Base-by-base conservation (phyloP, 2,329 filamentous ascomycete genomes). In the Calonectria hongkongensis region DNA sequence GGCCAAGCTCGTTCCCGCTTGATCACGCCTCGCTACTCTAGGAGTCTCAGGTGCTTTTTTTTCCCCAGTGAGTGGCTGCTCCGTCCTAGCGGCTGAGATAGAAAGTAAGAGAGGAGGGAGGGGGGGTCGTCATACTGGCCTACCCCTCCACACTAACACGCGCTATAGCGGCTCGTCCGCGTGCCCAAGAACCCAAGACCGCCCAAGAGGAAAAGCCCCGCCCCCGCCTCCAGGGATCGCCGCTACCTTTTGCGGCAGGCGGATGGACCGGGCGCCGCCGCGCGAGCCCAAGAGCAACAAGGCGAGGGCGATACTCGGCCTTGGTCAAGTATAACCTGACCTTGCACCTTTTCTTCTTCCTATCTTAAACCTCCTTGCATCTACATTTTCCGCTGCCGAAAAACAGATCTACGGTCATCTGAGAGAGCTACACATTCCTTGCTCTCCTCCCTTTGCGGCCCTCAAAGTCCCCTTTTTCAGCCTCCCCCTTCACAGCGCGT, bases 241-340 rank as follows among this genome's bases (percentile, higher is more conserved):
- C 50, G 25, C 13, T n/a, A 58, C 47, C 39, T 50, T 39, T 62
- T 60, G 30, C 48, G 18, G 21, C 48, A 51, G 45, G 8, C 76
- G 77, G 77, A 71, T 72, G 66, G 72, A 76, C 75, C 77, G 77
- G 70, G 73, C 62, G 71, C 64, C 74, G 70, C 74, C 68, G 21
- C 65, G 28, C 48, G 60, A 73, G 16, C 25, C 27, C 63, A 48
- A 66, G n/a, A 54, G 30, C 65, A 54, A 68, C 51, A 41, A 68
- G 21, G 36, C 33, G 28, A 60, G 51, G 47, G 48, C 30, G 27
- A 50, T 47, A 27, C n/a, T 36, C 30, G 15, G 16, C 12, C 41
- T 63, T 36, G 21, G 3, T 25, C 33, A 51, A 60, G 10, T 63
- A 63, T 68, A 36, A 58, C 54, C 54, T 58, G 36, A 30, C 66